Conservation (phyloP, 495 filamentous ascomycete genomes). For the Chaetomium tenue region DNA sequence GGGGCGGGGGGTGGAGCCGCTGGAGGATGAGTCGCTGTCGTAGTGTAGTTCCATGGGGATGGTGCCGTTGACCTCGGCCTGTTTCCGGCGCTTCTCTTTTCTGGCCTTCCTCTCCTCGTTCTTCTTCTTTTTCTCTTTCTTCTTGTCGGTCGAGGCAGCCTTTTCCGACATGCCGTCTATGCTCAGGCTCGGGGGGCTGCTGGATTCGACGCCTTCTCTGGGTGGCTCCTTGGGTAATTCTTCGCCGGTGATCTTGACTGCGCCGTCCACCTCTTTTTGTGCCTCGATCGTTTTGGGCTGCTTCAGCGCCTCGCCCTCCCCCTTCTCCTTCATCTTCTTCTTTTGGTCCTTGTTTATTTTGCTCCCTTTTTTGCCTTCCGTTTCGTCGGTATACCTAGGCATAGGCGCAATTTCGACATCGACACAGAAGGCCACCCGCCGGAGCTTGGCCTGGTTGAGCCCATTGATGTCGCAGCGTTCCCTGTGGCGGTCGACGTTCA, state of each 20-base stretch:
- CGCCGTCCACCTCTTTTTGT: conserved; percentile 51
- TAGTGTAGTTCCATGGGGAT: conserved; percentile 73
- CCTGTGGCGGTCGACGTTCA: conserved; percentile 80
- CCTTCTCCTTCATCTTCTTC: conserved; percentile 65
- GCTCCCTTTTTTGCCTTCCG: conserved; percentile 33
- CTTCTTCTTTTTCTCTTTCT: conserved; percentile 89
- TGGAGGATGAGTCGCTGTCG: conserved; percentile 51
- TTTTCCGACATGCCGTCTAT: conserved; percentile 20
- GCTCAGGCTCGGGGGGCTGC: conserved; percentile 37
- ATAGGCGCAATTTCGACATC: conserved; percentile 89
- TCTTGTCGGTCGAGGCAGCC: conserved; percentile 43
- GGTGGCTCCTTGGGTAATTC: conserved; percentile 37
- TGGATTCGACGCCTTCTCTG: conserved; percentile 28
- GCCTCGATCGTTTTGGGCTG: conserved; percentile 53
- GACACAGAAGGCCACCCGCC: conserved; percentile 89
- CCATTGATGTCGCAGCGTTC: conserved; percentile 78
- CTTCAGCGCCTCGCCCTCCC: conserved; percentile 68
- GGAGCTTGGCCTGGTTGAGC: conserved; percentile 74
- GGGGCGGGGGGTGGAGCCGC: conserved; percentile 25
- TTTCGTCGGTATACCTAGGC: conserved; percentile 53
- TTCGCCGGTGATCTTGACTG: conserved; percentile 49
- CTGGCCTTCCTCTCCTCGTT: conserved; percentile 84
- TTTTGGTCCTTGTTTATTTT: conserved; percentile 57
- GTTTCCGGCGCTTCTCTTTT: conserved; percentile 74
- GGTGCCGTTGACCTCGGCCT: conserved; percentile 77